Evolutionary conservation across 163 green algal genomes (phyloP).

Genomic region (Trebouxia gelatinosa): DNA sequence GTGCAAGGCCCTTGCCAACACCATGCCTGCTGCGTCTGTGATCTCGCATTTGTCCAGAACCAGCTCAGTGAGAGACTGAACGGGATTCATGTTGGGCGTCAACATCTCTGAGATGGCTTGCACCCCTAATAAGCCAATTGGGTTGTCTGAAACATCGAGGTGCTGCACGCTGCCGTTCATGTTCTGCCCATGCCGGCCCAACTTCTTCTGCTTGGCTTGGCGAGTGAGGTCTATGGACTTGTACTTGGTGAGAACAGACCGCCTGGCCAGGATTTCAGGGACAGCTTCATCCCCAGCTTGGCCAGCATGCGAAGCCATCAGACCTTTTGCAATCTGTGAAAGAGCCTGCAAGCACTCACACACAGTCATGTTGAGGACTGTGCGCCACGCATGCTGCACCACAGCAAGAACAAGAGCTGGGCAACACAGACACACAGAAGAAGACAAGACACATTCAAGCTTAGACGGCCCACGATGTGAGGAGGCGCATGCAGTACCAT

Average conservation of each 20-base stretch:
- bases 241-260: slow-evolving; percentile 15
- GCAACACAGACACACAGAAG: too few relatives aligned
- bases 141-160: slow-evolving; percentile 58
- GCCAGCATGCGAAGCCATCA: neutral
- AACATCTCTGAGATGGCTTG: slow-evolving; percentile 50
- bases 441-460: too few relatives aligned
- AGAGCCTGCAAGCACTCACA: slow-evolving; percentile 15
- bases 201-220: neutral
- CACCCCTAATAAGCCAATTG: slow-evolving; percentile 47
- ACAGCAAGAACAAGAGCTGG: too few relatives aligned
- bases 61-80: slow-evolving; percentile 28
- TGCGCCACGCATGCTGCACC: too few relatives aligned
- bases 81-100: slow-evolving; percentile 29
- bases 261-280: neutral
- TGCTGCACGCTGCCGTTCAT: neutral
- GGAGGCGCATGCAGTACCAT: too few relatives aligned
- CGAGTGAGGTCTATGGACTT: slow-evolving; percentile 17
- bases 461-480: too few relatives aligned
- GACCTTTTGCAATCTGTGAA: neutral
- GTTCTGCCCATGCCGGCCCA: slow-evolving; percentile 5
- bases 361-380: too few relatives aligned
- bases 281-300: neutral
- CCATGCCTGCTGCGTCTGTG: slow-evolving; percentile 45
- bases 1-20: slow-evolving; percentile 42
- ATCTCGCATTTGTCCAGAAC: slow-evolving; percentile 48